These are phyloP conservation scores for Nitzschia palea DNA, from an alignment of 108 stramenopile genomes.

Conservation along the genomic window DNA sequence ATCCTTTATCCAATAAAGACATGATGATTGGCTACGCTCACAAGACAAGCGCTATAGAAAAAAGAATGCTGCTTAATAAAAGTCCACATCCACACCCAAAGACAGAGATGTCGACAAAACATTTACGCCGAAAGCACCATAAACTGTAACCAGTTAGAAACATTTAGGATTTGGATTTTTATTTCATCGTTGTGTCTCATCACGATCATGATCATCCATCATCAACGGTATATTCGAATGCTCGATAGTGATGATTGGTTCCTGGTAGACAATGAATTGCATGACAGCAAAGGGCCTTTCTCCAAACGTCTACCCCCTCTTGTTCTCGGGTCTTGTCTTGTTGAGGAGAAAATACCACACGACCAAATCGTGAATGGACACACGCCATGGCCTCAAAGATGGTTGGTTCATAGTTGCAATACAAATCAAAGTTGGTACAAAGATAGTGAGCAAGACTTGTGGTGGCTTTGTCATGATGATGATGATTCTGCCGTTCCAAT, in stretches of 20 bases:
- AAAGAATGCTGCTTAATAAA: too few species aligned
- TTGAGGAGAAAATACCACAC: conserved; percentile 54
- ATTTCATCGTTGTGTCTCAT: too few species aligned
- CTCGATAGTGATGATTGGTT: conserved; percentile 81
- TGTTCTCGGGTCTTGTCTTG: conserved; percentile 22
- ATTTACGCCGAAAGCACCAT: too few species aligned
- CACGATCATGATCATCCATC: too few species aligned
- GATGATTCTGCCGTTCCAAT: conserved; percentile 51
- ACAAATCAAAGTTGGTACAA: conserved; percentile 79
- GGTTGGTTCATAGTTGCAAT: conserved; percentile 59
- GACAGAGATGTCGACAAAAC: too few species aligned
- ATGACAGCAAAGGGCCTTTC: conserved; percentile 26
- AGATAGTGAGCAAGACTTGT: conserved; percentile 59
- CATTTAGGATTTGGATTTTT: too few species aligned
- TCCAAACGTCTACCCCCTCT: conserved; percentile 34
- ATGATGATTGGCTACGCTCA: too few species aligned
- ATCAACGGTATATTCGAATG: conserved; percentile 63
- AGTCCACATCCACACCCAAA: too few species aligned
- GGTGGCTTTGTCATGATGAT: neutral
- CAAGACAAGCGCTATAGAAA: too few species aligned
- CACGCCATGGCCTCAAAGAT: conserved; percentile 81
- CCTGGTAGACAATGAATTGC: conserved; percentile 70
- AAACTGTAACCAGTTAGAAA: too few species aligned
- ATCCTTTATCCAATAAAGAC: too few species aligned
- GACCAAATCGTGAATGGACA: conserved; percentile 70